A percentile compares a stretch with the other conserved stretches of the same genome.
phyloP scores from a whole-genome alignment of 805 yeast species.

The Tetrapisispora phaffii region DNA sequence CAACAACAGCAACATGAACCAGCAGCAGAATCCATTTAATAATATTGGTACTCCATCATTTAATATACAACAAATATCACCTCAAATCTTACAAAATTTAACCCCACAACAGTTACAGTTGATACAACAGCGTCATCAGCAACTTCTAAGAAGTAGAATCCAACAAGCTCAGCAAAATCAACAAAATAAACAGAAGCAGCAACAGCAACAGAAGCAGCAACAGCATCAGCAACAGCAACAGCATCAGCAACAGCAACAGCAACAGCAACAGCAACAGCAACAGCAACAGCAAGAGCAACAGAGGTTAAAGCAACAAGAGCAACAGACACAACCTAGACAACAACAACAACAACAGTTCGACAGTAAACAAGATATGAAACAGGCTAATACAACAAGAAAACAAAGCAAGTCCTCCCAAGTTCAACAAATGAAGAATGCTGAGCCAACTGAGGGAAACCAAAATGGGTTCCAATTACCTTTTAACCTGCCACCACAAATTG shows the following conservation, averaged over 20 bases:
- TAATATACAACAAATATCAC: slow-evolving; percentile 27
- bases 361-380: slow-evolving; percentile 4
- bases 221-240: slow-evolving; percentile 10
- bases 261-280: slow-evolving; percentile 6
- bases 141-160: slow-evolving; percentile 21
- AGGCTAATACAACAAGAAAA: slow-evolving; percentile 5
- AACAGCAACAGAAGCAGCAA: slow-evolving; percentile 8
- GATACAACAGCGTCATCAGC: slow-evolving; percentile 30
- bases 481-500: slow-evolving; percentile 28
- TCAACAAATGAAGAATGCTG: not conserved
- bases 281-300: slow-evolving; percentile 1
- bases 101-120: slow-evolving; percentile 26
- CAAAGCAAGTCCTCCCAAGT: slow-evolving; percentile 1
- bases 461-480: slow-evolving; percentile 5
- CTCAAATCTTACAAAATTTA: slow-evolving; percentile 24
- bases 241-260: slow-evolving; percentile 7
- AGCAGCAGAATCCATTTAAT: slow-evolving; percentile 12
- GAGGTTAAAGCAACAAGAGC: not conserved
- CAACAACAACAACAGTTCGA: slow-evolving; percentile 3
- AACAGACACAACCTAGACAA: slow-evolving; percentile 1
- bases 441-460: not conserved
- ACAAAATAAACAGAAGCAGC: slow-evolving; percentile 6
- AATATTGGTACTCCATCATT: slow-evolving; percentile 29
- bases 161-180: slow-evolving; percentile 18
- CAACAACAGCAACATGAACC: not conserved